Percentiles rank a stretch among this genome's conserved stretches.
Conservation (phyloP, 305 asterid species). For the Rubia balearica region DNA sequence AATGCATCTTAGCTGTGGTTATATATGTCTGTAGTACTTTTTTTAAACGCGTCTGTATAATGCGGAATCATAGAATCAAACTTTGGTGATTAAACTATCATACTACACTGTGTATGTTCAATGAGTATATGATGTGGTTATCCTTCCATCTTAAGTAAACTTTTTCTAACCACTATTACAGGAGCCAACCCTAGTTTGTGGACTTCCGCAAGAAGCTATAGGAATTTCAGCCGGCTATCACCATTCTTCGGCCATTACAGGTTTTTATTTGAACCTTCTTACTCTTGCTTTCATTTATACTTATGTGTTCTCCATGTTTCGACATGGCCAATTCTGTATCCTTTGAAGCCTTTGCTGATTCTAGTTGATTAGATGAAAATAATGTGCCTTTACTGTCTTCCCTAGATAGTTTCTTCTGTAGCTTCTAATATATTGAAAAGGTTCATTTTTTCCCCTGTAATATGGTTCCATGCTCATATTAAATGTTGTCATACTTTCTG, state of each 20-base stretch:
- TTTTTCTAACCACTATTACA: constrained; percentile 23
- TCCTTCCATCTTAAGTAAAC: not conserved
- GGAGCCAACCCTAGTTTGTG: constrained; percentile 63
- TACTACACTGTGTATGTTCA: not conserved
- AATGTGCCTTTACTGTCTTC: not conserved
- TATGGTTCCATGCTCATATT: not conserved
- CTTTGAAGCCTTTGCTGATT: not conserved
- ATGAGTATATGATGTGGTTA: not conserved
- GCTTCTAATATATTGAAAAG: not conserved
- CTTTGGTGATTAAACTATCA: not conserved
- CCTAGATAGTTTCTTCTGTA: not conserved
- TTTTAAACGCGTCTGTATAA: not conserved
- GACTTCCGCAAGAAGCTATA: constrained; percentile 48
- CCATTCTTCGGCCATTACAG: constrained; percentile 94
- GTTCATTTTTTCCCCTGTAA: not conserved
- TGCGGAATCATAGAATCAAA: not conserved
- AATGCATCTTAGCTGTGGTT: not conserved
- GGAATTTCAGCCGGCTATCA: constrained; percentile 85
- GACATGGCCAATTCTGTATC: not conserved
- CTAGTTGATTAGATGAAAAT: not conserved
- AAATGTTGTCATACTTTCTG: not conserved
- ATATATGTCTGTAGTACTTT: not conserved
- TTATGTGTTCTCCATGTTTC: not conserved
- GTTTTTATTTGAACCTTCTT: constrained; percentile 26
- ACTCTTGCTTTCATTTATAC: not conserved